Evolutionary conservation across 1,284 basidiomycete genomes (phyloP).

Genomic region (Ceratobasidium papillatum): DNA sequence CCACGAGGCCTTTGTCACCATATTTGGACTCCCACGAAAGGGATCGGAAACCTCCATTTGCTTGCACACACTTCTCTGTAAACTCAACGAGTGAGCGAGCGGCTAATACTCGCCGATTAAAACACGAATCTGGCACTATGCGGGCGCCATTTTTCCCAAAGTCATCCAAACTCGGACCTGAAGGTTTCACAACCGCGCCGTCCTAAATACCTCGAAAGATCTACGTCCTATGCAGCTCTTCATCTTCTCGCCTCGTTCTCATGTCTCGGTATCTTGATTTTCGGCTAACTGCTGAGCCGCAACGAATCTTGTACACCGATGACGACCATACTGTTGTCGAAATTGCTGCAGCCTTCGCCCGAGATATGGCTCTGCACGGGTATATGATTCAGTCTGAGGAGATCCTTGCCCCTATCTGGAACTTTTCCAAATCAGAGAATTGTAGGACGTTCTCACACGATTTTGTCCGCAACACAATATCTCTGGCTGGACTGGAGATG

Average conservation of each 20-base stretch:
- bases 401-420: conserved; percentile 23
- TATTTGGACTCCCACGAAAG: neutral
- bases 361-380: conserved; percentile 26
- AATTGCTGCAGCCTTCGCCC: conserved; percentile 1
- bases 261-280: conserved; percentile 19
- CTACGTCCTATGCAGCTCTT: neutral
- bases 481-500: neutral
- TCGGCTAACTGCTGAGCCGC: neutral
- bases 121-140: neutral
- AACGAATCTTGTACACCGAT: conserved; percentile 1
- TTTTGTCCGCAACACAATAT: conserved; percentile 26
- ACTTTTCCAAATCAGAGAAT: neutral
- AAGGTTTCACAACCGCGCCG: neutral
- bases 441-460: neutral
- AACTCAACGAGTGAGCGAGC: neutral
- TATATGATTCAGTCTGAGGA: conserved; percentile 10
- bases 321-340: conserved; percentile 19
- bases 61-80: neutral
- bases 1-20: neutral
- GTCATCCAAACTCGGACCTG: neutral
- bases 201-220: conserved; percentile 8
- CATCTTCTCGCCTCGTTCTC: neutral
- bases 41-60: neutral
- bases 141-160: conserved; percentile 1
- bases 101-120: neutral